Conservation (phyloP, 2,329 filamentous ascomycete genomes). For the Cadophora gregata region DNA sequence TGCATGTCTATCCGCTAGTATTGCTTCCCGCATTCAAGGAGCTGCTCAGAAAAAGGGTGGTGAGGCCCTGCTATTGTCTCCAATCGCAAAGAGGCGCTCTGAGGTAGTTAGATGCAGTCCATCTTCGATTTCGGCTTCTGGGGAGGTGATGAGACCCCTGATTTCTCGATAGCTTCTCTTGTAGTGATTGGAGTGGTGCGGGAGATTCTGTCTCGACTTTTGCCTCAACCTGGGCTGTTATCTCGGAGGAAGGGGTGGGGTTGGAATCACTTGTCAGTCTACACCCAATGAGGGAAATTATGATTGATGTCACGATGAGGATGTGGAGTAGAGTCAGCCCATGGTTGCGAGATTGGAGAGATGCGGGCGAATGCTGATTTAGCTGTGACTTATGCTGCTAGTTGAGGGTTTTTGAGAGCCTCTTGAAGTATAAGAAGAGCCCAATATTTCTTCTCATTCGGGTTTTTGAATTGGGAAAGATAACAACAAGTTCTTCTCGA, state of each 20-base stretch:
- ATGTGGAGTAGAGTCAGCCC: neutral
- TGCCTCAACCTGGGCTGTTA: neutral
- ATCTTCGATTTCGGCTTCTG: neutral
- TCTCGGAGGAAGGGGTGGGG: neutral
- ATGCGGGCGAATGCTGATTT: neutral
- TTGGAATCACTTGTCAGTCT: neutral
- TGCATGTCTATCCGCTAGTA: neutral
- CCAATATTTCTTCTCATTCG: neutral
- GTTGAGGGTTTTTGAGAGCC: neutral
- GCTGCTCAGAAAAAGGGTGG: neutral
- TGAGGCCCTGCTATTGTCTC: neutral
- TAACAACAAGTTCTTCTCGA: neutral
- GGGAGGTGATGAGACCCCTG: neutral
- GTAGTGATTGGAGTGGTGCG: neutral
- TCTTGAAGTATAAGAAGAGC: constrained; percentile 15
- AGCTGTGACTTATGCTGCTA: neutral
- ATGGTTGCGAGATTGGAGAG: neutral
- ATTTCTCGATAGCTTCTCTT: neutral
- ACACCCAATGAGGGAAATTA: neutral
- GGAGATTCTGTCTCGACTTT: neutral
- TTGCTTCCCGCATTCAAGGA: neutral
- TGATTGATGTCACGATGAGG: neutral
- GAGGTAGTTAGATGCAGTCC: neutral
- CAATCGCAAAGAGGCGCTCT: neutral
- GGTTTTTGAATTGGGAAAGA: neutral